phyloP scores from a whole-genome alignment of 495 filamentous ascomycete genomes.

The Aspergillus funiculosus region DNA sequence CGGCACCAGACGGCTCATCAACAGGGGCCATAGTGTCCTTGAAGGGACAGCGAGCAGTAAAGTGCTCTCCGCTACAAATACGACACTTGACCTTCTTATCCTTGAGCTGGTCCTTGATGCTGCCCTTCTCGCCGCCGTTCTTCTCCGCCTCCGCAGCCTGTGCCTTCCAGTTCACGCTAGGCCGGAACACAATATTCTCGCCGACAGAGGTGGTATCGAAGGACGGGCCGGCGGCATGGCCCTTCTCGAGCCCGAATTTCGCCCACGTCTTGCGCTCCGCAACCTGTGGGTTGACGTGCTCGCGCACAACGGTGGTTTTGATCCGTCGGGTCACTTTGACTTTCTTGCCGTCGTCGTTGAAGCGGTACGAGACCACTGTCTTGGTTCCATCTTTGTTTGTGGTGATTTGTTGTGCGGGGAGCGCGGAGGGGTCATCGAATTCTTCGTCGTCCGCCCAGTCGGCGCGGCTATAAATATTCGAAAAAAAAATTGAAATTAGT shows the following conservation, averaged over 20 bases:
- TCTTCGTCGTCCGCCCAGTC: constrained; percentile 98
- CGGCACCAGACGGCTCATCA: constrained; percentile 56
- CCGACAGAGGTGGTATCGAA: constrained; percentile 87
- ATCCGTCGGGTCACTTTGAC: constrained; percentile 94
- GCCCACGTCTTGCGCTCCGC: constrained; percentile 86
- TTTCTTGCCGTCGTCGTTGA: constrained; percentile 90
- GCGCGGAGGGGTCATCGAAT: constrained; percentile 72
- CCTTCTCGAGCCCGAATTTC: constrained; percentile 87
- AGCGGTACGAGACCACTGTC: constrained; percentile 82
- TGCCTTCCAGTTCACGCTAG: constrained; percentile 83
- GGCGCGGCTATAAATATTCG: constrained; percentile 52
- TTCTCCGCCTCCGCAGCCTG: constrained; percentile 79
- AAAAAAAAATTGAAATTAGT: constrained; percentile 20
- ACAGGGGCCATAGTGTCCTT: constrained; percentile 77
- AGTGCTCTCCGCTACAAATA: constrained; percentile 98
- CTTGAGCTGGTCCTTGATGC: constrained; percentile 87
- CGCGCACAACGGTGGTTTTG: constrained; percentile 78
- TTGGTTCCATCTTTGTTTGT: constrained; percentile 97
- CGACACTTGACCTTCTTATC: constrained; percentile 99
- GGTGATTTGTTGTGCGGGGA: constrained; percentile 80
- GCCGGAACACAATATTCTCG: constrained; percentile 95
- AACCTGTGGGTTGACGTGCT: constrained; percentile 92
- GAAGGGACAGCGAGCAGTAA: constrained; percentile 89
- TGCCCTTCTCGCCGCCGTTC: constrained; percentile 60
- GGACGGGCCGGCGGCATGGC: constrained; percentile 59